phyloP scores from a whole-genome alignment of 202 grass and related monocot species.

The Setaria viridis region DNA sequence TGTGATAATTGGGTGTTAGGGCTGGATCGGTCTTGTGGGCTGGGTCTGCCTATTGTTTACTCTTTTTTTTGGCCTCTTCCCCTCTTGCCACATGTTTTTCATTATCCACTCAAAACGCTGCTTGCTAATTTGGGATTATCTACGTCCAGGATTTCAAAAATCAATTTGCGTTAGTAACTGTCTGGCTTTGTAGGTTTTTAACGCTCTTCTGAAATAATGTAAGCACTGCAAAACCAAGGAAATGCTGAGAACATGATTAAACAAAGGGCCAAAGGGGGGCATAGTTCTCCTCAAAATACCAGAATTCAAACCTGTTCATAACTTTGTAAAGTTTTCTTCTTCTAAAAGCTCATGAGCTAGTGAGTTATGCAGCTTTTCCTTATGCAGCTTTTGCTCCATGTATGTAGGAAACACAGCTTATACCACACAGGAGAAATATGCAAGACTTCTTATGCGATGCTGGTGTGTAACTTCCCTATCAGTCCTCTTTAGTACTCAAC shows the following conservation, averaged over 20 bases:
- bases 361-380: constrained; percentile 32
- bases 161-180: not conserved
- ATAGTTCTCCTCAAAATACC: constrained; percentile 4
- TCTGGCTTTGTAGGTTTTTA: not conserved
- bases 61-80: not conserved
- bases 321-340: constrained; percentile 22
- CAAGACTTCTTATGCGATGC: constrained; percentile 96
- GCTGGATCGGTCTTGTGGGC: not conserved
- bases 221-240: not conserved
- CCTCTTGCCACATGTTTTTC: not conserved
- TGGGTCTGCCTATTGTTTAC: not conserved
- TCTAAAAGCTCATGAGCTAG: constrained; percentile 20
- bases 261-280: not conserved
- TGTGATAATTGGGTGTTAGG: no score
- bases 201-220: not conserved
- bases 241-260: not conserved
- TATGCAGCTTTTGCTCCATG: constrained; percentile 41
- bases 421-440: constrained; percentile 89
- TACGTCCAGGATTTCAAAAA: not conserved
- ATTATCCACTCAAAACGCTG: not conserved
- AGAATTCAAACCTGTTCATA: not conserved
- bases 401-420: constrained; percentile 90
- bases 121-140: not conserved
- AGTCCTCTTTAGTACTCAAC: constrained; percentile 22
- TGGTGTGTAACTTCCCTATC: constrained; percentile 53